Conservation (phyloP, 257 asterid species). For the Mentha longifolia region DNA sequence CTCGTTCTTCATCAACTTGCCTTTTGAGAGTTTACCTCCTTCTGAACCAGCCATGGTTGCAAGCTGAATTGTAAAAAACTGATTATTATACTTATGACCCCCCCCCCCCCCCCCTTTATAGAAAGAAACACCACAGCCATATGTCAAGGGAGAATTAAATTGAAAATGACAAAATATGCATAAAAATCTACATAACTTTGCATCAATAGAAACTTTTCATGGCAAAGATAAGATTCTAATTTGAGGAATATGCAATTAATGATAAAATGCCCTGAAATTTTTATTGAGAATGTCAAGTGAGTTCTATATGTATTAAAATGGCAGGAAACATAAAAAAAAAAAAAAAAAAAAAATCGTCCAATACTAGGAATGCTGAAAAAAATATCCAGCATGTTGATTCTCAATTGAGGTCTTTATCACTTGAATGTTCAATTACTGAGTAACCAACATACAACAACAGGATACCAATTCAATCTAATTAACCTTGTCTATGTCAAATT, state of each 20-base stretch:
- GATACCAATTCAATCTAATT: too few relatives aligned
- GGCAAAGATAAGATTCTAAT: not conserved
- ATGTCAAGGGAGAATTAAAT: too few relatives aligned
- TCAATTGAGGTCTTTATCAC: too few relatives aligned
- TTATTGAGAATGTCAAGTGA: not conserved
- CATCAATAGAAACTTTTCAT: not conserved
- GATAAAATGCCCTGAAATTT: not conserved
- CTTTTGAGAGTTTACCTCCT: conserved; percentile 33
- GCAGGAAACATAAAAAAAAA: not conserved
- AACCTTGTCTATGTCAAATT: too few relatives aligned
- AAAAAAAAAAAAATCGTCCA: not conserved
- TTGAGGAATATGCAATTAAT: not conserved
- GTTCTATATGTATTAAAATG: not conserved
- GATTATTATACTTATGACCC: not conserved
- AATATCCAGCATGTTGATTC: too few relatives aligned
- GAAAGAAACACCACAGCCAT: too few relatives aligned
- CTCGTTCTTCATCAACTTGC: conserved; percentile 28
- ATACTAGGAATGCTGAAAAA: too few relatives aligned
- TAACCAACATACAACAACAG: not conserved
- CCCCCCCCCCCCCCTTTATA: too few relatives aligned
- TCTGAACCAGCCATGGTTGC: conserved; percentile 32
- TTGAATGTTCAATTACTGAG: not conserved
- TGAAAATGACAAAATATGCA: not conserved
- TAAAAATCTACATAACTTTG: not conserved
- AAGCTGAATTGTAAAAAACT: conserved; percentile 10